A percentile compares a stretch with the other conserved stretches of the same genome.
These are phyloP conservation scores for Lasiosphaeriaceae sp. DNA, from an alignment of 495 filamentous ascomycete genomes.

Conservation along the genomic window DNA sequence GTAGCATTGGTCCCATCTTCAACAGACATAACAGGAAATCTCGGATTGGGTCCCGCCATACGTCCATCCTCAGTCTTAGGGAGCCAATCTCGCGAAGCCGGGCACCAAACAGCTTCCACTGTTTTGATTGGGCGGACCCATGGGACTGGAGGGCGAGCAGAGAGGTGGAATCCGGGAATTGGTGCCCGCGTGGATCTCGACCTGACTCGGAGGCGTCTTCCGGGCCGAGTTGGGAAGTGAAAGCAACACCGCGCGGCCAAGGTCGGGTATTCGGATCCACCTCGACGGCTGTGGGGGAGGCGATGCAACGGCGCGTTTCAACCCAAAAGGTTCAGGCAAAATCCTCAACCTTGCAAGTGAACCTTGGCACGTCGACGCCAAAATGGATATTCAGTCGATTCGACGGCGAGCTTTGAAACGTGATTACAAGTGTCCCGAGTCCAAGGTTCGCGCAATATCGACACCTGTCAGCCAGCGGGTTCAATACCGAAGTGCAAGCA, in stretches of 20 bases:
- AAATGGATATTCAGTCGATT: not conserved
- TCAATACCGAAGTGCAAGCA: conserved; percentile 16
- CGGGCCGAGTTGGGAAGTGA: conserved; percentile 11
- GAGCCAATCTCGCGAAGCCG: conserved; percentile 15
- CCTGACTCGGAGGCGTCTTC: conserved; percentile 10
- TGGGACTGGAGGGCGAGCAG: not conserved
- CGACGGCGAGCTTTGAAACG: not conserved
- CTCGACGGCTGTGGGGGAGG: conserved; percentile 13
- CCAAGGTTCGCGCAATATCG: conserved; percentile 25
- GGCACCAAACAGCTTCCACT: no score
- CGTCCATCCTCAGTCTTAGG: not conserved
- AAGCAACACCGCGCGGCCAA: not conserved
- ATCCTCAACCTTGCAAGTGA: not conserved
- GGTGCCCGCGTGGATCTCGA: not conserved
- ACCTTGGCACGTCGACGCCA: not conserved
- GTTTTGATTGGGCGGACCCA: conserved; percentile 5
- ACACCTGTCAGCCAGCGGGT: conserved; percentile 4
- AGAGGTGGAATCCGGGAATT: conserved; percentile 6
- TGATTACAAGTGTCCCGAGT: conserved; percentile 8
- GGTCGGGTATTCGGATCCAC: not conserved
- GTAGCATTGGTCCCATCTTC: conserved; percentile 11
- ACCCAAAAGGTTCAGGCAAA: conserved; percentile 13
- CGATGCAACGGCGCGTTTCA: conserved; percentile 13
- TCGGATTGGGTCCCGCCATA: conserved; percentile 21
- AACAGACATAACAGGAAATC: conserved; percentile 7